phyloP scores from a whole-genome alignment of 1,139 yeast species.

The Sugiyamaella grinbergsii region DNA sequence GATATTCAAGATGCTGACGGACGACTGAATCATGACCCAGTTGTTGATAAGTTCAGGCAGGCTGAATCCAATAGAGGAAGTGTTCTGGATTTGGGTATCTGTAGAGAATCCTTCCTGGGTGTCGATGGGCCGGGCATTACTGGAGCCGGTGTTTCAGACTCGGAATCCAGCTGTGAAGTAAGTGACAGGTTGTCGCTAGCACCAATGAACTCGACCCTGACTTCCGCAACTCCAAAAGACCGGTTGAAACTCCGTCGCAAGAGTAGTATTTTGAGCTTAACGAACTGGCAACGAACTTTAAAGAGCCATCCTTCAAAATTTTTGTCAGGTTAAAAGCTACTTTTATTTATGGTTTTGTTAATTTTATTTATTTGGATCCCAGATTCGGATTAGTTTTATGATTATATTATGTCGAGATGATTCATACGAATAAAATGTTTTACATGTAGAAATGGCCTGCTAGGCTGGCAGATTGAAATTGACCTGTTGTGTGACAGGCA shows the following conservation, averaged over 20 bases:
- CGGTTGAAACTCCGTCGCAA: slow-evolving; percentile 21
- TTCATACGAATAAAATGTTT: slow-evolving; percentile 13
- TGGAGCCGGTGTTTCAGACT: slow-evolving; percentile 2
- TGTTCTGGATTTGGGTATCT: slow-evolving; percentile 18
- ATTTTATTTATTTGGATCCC: slow-evolving; percentile 1
- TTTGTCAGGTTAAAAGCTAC: slow-evolving; percentile 4
- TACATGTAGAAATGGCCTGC: background rate
- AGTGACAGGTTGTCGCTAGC: slow-evolving; percentile 7
- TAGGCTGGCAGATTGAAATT: no score
- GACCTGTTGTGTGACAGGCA: no score
- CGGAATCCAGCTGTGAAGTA: slow-evolving; percentile 2
- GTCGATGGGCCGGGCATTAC: slow-evolving; percentile 2
- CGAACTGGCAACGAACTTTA: slow-evolving; percentile 24
- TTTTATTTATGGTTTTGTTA: slow-evolving; percentile 3
- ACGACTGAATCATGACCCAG: slow-evolving; percentile 33
- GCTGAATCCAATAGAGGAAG: slow-evolving; percentile 6
- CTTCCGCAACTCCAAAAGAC: slow-evolving; percentile 8
- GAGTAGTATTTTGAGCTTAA: slow-evolving; percentile 23
- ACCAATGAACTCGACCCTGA: slow-evolving; percentile 1
- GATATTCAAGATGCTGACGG: slow-evolving; percentile 27
- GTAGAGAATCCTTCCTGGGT: slow-evolving; percentile 13
- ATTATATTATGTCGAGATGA: slow-evolving; percentile 13
- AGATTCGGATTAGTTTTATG: slow-evolving; percentile 9
- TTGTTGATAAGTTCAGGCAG: slow-evolving; percentile 28
- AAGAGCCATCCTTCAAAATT: slow-evolving; percentile 17